Evolutionary conservation across 23 red algal species (phyloP).

Genomic region (Cyanidioschyzon merolae): DNA sequence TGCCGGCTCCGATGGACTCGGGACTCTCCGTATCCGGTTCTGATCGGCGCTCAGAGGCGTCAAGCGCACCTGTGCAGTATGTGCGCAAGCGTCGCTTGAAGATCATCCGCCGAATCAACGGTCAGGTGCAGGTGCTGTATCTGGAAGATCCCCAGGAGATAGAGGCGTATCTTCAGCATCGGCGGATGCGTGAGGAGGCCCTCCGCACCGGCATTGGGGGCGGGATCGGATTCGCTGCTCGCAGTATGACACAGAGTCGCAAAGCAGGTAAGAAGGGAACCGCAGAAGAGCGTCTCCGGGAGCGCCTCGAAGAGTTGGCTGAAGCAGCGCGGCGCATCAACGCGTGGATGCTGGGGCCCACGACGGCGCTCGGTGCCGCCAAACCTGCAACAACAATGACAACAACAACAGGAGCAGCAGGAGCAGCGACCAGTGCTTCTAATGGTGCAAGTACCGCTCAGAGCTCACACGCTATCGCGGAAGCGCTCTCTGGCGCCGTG

Average conservation of each 20-base stretch:
- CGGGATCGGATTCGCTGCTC: slow-evolving; percentile 1
- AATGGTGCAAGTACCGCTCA: too few relatives aligned
- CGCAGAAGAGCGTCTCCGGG: slow-evolving; percentile 5
- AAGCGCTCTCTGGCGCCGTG: too few relatives aligned
- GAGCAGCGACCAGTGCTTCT: too few relatives aligned
- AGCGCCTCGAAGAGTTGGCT: slow-evolving; percentile 5
- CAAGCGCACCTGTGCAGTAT: background rate
- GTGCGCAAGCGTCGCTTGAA: slow-evolving; percentile 6
- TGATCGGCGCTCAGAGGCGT: background rate
- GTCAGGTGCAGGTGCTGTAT: background rate
- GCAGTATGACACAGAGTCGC: slow-evolving; percentile 13
- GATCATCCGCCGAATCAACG: background rate
- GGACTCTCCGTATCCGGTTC: background rate
- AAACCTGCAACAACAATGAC: too few relatives aligned
- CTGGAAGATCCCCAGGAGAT: slow-evolving; percentile 1
- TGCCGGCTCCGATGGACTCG: background rate
- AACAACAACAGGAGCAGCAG: too few relatives aligned
- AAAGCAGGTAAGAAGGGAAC: slow-evolving; percentile 14
- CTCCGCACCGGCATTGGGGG: background rate
- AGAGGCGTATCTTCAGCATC: background rate
- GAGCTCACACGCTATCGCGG: too few relatives aligned
- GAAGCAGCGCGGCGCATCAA: slow-evolving; percentile 5
- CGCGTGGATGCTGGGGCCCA: background rate
- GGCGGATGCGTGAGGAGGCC: background rate
- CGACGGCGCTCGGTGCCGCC: background rate